Evolutionary conservation across 2,329 filamentous ascomycete species (phyloP), one percentile per base, ranked within the genome.

Genomic region (Chaetomiaceae sp.): DNA sequence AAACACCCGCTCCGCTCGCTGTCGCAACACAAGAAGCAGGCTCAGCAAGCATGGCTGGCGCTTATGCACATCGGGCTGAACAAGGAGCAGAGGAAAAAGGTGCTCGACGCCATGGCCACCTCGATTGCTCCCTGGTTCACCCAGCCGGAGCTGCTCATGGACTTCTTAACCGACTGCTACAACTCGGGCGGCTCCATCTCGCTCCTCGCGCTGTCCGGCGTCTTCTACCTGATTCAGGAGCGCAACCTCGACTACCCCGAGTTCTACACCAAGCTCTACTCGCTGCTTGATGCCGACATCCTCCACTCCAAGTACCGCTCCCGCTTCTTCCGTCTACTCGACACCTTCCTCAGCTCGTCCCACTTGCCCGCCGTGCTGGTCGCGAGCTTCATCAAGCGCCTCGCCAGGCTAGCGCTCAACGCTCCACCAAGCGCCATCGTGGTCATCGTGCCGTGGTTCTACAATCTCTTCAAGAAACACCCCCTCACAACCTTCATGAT

Each of bases 111-210:
- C 57, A 86, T 95, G 72, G 84, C 89, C 2, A 81, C 82, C 38
- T 84, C 84, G 31, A 89, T 96, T 62, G 87, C 88, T 22, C 91
- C 92, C 0, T 95, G 90, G 88, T 96, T 97, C 71, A 80, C 78
- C 44, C 88, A 90, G 57, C 87, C 91, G 1, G 92, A 97, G 66
- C 78, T 95, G 37, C 79, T 99, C 31, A 91, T 96, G 78, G 94
- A 99, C 73, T 99, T 97, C 70, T 74, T 99, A 51, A 96, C 91
- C n/a, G 89, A 94, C 71, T 95, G 86, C 27, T 97, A 95, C 73
- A 81, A 96, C 64, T 75, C 85, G 7, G 91, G 92, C 47, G 94
- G 94, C 40, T 87, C 90, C 14, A 90, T 85, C 44, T 92, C 94
- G 4, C 78, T 99, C 4, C 80, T 96, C 19, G 91, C 95, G 1